Conservation (phyloP, 768 basidiomycete species). For the Leccinum olivaceopallidum region DNA sequence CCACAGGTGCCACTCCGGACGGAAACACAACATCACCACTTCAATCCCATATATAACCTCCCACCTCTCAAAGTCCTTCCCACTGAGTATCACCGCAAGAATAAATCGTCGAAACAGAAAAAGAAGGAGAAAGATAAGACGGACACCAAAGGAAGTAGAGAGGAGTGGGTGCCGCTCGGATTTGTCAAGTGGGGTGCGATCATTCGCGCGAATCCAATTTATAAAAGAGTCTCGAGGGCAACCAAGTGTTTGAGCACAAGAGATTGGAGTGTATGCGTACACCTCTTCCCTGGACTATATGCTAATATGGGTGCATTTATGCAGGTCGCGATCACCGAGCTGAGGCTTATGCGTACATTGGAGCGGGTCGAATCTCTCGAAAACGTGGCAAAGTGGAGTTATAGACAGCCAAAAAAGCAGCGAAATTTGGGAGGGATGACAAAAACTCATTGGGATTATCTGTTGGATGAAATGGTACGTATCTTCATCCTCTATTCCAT, state of each 20-base stretch:
- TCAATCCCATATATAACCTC: conserved; percentile 49
- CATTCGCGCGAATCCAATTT: conserved; percentile 76
- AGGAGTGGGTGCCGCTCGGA: conserved; percentile 68
- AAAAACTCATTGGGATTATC: conserved; percentile 94
- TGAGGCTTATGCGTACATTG: conserved; percentile 75
- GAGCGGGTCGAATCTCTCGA: conserved; percentile 87
- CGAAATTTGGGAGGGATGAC: conserved; percentile 68
- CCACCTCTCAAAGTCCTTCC: conserved; percentile 59
- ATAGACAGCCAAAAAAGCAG: conserved; percentile 95
- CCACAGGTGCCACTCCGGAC: conserved; percentile 12
- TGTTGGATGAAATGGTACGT: conserved; percentile 94
- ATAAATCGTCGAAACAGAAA: conserved; percentile 47
- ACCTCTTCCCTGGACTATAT: background rate
- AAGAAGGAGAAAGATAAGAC: conserved; percentile 55
- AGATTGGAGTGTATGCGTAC: conserved; percentile 75
- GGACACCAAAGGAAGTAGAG: conserved; percentile 51
- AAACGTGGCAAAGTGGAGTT: conserved; percentile 80
- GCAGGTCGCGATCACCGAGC: conserved; percentile 77
- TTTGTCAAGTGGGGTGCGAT: conserved; percentile 71
- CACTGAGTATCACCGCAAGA: conserved; percentile 51
- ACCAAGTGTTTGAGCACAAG: conserved; percentile 76
- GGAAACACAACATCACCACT: conserved; percentile 36
- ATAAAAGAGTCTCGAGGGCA: conserved; percentile 66
- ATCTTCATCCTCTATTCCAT: conserved; percentile 1
- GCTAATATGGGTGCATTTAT: conserved; percentile 6